Percentiles rank a stretch among this genome's conserved stretches.
Conservation (phyloP, 345 rosid genomes). For the Schrenkiella parvula region DNA sequence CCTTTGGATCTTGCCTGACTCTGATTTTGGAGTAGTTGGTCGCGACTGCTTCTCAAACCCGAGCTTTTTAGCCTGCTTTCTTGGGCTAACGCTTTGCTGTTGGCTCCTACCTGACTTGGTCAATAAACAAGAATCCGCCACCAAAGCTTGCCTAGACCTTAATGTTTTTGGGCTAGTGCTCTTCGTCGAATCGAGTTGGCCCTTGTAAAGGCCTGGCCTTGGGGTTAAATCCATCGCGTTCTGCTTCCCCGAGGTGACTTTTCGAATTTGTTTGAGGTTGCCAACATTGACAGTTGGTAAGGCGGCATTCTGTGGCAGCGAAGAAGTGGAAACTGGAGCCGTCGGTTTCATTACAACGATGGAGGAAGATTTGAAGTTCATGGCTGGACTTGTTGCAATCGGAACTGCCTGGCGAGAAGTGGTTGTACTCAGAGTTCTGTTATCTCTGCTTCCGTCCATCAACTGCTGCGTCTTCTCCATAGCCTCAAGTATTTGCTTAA, state of each 20-base stretch:
- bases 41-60: constrained; percentile 46
- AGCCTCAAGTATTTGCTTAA: constrained; percentile 80
- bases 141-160: constrained; percentile 35
- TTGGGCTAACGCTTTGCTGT: constrained; percentile 43
- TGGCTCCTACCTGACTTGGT: constrained; percentile 37
- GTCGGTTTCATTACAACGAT: constrained; percentile 49
- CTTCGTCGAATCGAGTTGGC: constrained; percentile 30
- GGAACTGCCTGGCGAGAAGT: constrained; percentile 35
- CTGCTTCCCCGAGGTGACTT: constrained; percentile 38
- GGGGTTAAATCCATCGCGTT: constrained; percentile 46
- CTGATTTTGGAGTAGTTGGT: constrained; percentile 36
- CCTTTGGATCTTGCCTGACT: constrained; percentile 39
- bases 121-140: constrained; percentile 30
- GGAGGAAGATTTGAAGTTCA: constrained; percentile 42
- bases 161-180: constrained; percentile 28
- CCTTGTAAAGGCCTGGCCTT: constrained; percentile 36
- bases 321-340: constrained; percentile 31
- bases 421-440: constrained; percentile 28
- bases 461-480: constrained; percentile 65
- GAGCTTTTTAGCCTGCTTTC: constrained; percentile 49
- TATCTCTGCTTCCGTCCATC: constrained; percentile 36
- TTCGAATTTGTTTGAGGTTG: constrained; percentile 33
- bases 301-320: constrained; percentile 24
- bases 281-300: constrained; percentile 32
- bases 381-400: constrained; percentile 32